Conservation (phyloP, 2,329 filamentous ascomycete genomes). For the Nemania bipapillata region DNA sequence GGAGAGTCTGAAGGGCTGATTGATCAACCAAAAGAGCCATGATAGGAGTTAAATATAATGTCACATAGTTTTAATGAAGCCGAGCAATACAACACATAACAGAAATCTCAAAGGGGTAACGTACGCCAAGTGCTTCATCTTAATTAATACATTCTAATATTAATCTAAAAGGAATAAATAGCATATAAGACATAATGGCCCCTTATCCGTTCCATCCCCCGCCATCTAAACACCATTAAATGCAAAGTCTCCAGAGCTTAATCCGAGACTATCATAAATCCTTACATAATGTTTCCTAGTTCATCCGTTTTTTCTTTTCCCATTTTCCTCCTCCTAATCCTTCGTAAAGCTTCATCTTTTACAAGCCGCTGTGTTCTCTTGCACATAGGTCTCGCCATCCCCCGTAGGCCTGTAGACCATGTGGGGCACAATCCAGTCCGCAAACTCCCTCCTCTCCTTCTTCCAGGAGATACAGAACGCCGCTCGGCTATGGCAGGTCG, state of each 20-base stretch:
- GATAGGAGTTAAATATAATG: no score
- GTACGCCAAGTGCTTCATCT: not conserved
- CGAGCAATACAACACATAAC: not conserved
- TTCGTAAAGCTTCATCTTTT: not conserved
- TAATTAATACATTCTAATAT: not conserved
- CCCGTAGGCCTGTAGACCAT: constrained; percentile 29
- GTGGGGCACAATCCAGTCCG: constrained; percentile 32
- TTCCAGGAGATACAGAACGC: constrained; percentile 35
- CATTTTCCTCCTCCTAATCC: not conserved
- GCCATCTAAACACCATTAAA: not conserved
- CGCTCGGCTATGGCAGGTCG: constrained; percentile 21
- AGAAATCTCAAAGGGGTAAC: not conserved
- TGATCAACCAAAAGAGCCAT: no score
- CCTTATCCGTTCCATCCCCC: not conserved
- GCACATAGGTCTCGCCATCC: constrained; percentile 25
- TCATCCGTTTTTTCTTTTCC: not conserved
- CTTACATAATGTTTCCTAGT: not conserved
- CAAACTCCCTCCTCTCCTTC: constrained; percentile 29
- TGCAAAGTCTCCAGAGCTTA: not conserved
- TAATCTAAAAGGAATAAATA: not conserved
- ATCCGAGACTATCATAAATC: not conserved
- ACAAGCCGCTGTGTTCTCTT: not conserved
- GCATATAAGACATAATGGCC: not conserved
- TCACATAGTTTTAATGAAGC: not conserved
- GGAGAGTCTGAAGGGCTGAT: no score